Evolutionary conservation across 805 yeast species (phyloP), one percentile per base, ranked within the genome.

Genomic region (Barnettozyma populi): DNA sequence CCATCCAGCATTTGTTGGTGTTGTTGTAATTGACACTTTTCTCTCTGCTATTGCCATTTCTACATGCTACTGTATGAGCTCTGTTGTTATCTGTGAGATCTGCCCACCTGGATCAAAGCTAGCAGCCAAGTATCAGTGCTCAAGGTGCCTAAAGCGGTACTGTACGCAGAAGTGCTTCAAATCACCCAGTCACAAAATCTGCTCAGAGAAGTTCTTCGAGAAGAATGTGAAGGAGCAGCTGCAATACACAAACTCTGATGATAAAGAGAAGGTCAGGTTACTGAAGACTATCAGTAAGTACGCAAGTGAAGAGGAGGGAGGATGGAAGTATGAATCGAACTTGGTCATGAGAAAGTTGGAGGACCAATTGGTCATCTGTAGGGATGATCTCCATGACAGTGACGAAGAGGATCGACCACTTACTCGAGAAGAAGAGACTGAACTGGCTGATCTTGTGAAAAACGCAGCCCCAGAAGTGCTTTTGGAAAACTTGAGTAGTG

Each of bases 101-200:
- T 42, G 45, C 25, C 4, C 24, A n/a, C 7, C 27, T 35, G 37
- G 18, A 9, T 21, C 25, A 23, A 31, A 41, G 7, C 9, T 14
- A 3, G 25, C 5, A 14, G 29, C 42, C 18, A 50, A 48, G 19
- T 50, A 50, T 29, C 16, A 18, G 5, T 50, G 53, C 29, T 31
- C 53, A 2, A 31, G 46, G 16, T 50, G 53, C 16, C 6, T 23
- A 5, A 36, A 31, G 25, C 41, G 25, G 7, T 50, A 50, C 27
- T 50, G 53, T 32, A 48, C 53, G 13, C 14, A 47, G 23, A 38
- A 27, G 4, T 50, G 53, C 24, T 50, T 23, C 41, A 47, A 50
- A 18, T 50, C 53, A 24, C 39, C 27, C 13, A 11, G 23, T 13
- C 53, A 48, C 40, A 32, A 23, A 10, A 7, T 18, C 4, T 50